These are phyloP conservation scores for Neocallimastix lanati DNA, from an alignment of 192 early-diverging fungal genomes.

Conservation along the genomic window DNA sequence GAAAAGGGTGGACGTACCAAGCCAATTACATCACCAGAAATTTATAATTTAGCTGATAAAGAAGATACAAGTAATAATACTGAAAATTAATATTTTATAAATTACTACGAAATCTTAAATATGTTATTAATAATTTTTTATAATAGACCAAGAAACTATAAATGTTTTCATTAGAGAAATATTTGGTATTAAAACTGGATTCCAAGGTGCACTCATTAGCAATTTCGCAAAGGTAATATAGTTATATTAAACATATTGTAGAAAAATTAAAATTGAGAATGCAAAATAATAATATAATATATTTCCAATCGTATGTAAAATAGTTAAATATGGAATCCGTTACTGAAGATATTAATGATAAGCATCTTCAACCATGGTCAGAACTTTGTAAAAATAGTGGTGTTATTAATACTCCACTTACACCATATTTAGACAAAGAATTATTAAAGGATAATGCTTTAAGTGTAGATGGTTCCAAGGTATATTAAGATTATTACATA, in stretches of 20 bases:
- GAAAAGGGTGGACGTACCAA: slow-evolving; percentile 23
- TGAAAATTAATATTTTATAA: no score
- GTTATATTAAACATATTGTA: no score
- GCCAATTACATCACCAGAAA: slow-evolving; percentile 14
- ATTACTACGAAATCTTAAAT: no score
- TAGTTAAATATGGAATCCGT: slow-evolving; percentile 67
- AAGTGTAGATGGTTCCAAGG: slow-evolving; percentile 62
- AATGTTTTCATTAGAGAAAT: slow-evolving; percentile 48
- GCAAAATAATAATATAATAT: no score
- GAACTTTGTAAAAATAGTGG: slow-evolving; percentile 50
- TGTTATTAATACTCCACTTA: slow-evolving; percentile 65
- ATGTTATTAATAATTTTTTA: neutral
- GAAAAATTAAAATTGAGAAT: no score
- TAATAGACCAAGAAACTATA: slow-evolving; percentile 55
- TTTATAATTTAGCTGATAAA: slow-evolving; percentile 77
- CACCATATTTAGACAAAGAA: slow-evolving; percentile 86
- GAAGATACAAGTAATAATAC: slow-evolving; percentile 64
- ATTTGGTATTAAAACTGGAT: slow-evolving; percentile 70
- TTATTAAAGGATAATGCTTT: slow-evolving; percentile 70
- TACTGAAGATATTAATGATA: slow-evolving; percentile 86
- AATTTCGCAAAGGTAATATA: slow-evolving; percentile 64
- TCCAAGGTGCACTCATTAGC: slow-evolving; percentile 56
- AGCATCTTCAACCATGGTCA: slow-evolving; percentile 83
- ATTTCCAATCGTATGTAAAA: slow-evolving; percentile 6
- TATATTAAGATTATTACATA: slow-evolving; percentile 3